Conservation (phyloP, 805 yeast genomes). For the Candida maesae region DNA sequence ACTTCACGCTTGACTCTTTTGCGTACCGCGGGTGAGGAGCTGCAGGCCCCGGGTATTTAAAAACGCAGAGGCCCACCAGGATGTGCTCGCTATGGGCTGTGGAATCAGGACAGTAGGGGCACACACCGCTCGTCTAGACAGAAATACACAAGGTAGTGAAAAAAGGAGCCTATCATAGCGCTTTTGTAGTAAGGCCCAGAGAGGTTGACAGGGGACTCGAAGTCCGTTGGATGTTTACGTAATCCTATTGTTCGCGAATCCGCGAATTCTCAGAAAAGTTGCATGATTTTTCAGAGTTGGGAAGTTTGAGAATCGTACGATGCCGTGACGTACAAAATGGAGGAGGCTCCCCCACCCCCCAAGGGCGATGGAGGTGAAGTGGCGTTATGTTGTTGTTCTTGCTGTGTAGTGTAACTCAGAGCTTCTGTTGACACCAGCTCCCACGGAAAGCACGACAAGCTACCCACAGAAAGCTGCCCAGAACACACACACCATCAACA, state of each 20-base stretch:
- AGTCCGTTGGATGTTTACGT: background rate
- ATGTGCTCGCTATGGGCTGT: too few species aligned
- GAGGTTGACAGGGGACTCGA: background rate
- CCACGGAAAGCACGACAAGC: background rate
- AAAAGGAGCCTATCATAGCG: too few species aligned
- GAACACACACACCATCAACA: too few species aligned
- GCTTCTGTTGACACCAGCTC: too few species aligned
- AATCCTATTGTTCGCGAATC: constrained; percentile 2
- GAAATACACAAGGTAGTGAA: too few species aligned
- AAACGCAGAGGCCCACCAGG: too few species aligned
- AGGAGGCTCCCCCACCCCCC: background rate
- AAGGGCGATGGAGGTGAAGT: background rate
- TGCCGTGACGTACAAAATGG: constrained; percentile 4
- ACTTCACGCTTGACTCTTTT: constrained; percentile 20
- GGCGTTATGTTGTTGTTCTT: background rate
- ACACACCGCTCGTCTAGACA: too few species aligned
- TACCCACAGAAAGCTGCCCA: background rate
- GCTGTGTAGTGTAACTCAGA: too few species aligned
- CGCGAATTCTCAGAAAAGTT: constrained; percentile 9
- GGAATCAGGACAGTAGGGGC: too few species aligned
- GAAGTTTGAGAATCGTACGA: constrained; percentile 11
- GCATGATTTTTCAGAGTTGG: constrained; percentile 13
- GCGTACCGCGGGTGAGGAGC: constrained; percentile 15
- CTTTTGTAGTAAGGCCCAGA: too few species aligned
- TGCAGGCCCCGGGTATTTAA: too few species aligned